Conservation (phyloP, 1,284 basidiomycete species). For the Leccinum idahoense region DNA sequence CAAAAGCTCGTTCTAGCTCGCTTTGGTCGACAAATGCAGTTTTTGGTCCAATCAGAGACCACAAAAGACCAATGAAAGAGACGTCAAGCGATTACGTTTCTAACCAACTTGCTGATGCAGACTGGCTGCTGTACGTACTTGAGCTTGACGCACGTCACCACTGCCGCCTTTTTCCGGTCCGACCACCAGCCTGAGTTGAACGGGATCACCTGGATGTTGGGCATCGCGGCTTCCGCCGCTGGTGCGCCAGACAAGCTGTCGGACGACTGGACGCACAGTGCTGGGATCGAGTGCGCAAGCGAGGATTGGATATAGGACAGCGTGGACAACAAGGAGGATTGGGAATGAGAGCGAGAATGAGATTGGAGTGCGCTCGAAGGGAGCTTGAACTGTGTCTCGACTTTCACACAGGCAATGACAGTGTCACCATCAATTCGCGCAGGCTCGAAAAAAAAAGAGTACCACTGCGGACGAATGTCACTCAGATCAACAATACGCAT, state of each 20-base stretch:
- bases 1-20: too few species aligned
- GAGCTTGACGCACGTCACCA: slow-evolving; percentile 81
- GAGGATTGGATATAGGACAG: slow-evolving; percentile 59
- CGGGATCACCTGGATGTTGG: slow-evolving; percentile 83
- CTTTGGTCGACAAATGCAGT: too few species aligned
- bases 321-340: slow-evolving; percentile 37
- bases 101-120: too few species aligned
- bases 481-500: slow-evolving; percentile 78
- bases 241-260: slow-evolving; percentile 78
- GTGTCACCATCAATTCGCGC: neutral
- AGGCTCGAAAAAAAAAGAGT: neutral
- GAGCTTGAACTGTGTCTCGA: slow-evolving; percentile 83
- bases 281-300: slow-evolving; percentile 70
- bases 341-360: neutral
- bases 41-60: too few species aligned
- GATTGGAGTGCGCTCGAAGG: slow-evolving; percentile 34
- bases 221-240: slow-evolving; percentile 85
- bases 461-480: neutral
- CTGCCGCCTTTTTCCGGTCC: slow-evolving; percentile 59
- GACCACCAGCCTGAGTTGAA: slow-evolving; percentile 91
- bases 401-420: slow-evolving; percentile 67
- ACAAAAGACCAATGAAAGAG: too few species aligned
- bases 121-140: slow-evolving; percentile 86
- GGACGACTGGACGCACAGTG: slow-evolving; percentile 75
- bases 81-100: too few species aligned